Conservation (phyloP, 768 basidiomycete genomes). For the Suillus occidentalis region DNA sequence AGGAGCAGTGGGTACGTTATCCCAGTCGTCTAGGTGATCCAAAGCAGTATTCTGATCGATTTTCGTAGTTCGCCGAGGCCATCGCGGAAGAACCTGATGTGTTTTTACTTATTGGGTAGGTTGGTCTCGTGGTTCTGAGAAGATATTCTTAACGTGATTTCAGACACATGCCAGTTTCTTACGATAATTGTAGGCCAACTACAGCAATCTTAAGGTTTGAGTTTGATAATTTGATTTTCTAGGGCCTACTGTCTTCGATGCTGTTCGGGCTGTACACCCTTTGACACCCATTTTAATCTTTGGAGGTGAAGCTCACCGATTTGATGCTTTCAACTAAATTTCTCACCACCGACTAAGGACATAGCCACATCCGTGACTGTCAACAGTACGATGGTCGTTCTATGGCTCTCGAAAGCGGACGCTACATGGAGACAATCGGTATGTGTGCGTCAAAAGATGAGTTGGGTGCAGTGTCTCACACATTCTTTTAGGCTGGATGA, state of each 20-base stretch:
- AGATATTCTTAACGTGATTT: background rate
- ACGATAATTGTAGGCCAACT: slow-evolving; percentile 57
- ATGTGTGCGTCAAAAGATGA: slow-evolving; percentile 13
- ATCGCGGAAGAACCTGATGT: slow-evolving; percentile 81
- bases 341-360: slow-evolving; percentile 40
- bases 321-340: background rate
- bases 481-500: slow-evolving; percentile 52
- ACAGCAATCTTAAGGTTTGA: background rate
- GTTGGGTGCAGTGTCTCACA: background rate
- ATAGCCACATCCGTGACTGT: slow-evolving; percentile 81
- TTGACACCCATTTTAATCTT: slow-evolving; percentile 81
- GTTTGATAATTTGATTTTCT: slow-evolving; percentile 4
- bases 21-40: background rate
- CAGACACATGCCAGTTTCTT: slow-evolving; percentile 82
- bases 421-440: slow-evolving; percentile 95
- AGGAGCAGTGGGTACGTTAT: slow-evolving; percentile 68
- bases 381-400: slow-evolving; percentile 67
- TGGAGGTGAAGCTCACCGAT: slow-evolving; percentile 47
- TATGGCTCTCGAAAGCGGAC: slow-evolving; percentile 78
- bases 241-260: slow-evolving; percentile 75
- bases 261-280: slow-evolving; percentile 71
- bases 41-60: background rate
- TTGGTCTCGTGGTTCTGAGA: background rate
- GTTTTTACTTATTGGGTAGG: slow-evolving; percentile 72
- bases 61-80: slow-evolving; percentile 65